Percentiles rank a stretch among this genome's conserved stretches.
Evolutionary conservation across 805 yeast species (phyloP).

Genomic region (Candida maris): DNA sequence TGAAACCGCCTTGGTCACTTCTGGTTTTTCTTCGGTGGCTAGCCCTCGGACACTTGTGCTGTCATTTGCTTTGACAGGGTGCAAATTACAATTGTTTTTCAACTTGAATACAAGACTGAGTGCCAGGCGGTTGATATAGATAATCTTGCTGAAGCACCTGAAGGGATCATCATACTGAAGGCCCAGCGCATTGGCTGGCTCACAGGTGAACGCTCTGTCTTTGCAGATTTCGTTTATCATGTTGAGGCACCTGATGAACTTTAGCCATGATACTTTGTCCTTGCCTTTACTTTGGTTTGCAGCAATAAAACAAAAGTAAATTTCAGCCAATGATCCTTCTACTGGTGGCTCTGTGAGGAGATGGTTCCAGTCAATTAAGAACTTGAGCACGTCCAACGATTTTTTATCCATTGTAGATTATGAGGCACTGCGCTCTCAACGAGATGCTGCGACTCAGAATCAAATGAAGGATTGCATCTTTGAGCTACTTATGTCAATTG

Average conservation of each 20-base stretch:
- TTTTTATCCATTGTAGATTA: constrained; percentile 26
- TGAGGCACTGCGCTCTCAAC: too few species aligned
- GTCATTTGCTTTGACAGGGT: constrained; percentile 1
- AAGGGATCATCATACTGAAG: constrained; percentile 27
- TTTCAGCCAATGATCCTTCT: constrained; percentile 28
- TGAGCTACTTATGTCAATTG: too few species aligned
- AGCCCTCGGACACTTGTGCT: background rate
- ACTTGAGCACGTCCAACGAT: constrained; percentile 27
- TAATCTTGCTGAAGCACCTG: constrained; percentile 23
- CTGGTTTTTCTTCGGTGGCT: background rate
- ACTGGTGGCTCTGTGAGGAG: constrained; percentile 29
- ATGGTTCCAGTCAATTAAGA: constrained; percentile 30
- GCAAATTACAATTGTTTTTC: constrained; percentile 5
- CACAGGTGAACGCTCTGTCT: constrained; percentile 21
- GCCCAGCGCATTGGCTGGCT: constrained; percentile 23
- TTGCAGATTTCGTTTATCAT: constrained; percentile 22
- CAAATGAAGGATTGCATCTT: too few species aligned
- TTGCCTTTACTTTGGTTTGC: constrained; percentile 29
- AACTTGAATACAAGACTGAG: constrained; percentile 22
- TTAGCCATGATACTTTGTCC: constrained; percentile 34
- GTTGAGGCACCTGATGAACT: constrained; percentile 27
- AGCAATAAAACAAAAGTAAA: constrained; percentile 31
- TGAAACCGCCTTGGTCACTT: background rate
- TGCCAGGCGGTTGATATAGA: constrained; percentile 26
- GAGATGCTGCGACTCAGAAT: too few species aligned